Evolutionary conservation across 1,139 yeast genomes (phyloP), one percentile per base, ranked within the genome.

Genomic region (Pichia sp.): DNA sequence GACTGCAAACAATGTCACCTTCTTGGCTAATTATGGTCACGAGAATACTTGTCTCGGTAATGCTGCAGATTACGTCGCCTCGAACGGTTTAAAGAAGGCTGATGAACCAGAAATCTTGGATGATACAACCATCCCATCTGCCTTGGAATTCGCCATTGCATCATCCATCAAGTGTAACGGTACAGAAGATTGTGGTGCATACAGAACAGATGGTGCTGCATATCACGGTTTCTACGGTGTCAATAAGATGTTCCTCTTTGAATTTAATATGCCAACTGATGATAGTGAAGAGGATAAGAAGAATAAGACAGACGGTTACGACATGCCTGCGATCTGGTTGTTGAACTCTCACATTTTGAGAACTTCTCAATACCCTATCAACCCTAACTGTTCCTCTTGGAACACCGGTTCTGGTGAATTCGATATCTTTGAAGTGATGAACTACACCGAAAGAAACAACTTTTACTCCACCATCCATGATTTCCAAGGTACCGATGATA

Each of bases 271-370:
- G 74, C 87, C 87, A 44, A 21, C 33, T 18, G 48, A 42, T 32
- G 14, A 20, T 10, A 53, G 60, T 34, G 74, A 69, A 44, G 44
- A 43, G 29, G 34, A 36, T 8, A 47, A 48, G 16, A 39, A 45
- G 17, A 60, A 61, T 44, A 65, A 66, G 35, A 49, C 66, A 25
- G 63, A 66, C 33, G 59, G 63, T 36, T 64, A 59, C 44, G 81
- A 81, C 58, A 68, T 80, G 81, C 87, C 91, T 34, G 88, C 87
- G 38, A 73, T 81, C 49, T 81, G 91, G 84, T 65, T 81, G 50
- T 63, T 81, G 56, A 81, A 81, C 55, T 84, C 85, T 38, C 74
- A 77, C 58, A 77, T 81, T 52, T 83, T 88, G 59, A 75, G 91
- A 69, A 80, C 88, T 39, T 67, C 83, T 37, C 88, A 81, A 62